A percentile compares a stretch with the other conserved stretches of the same genome.
phyloP scores from a whole-genome alignment of 148 eudicot genomes.

The Cornus florida region DNA sequence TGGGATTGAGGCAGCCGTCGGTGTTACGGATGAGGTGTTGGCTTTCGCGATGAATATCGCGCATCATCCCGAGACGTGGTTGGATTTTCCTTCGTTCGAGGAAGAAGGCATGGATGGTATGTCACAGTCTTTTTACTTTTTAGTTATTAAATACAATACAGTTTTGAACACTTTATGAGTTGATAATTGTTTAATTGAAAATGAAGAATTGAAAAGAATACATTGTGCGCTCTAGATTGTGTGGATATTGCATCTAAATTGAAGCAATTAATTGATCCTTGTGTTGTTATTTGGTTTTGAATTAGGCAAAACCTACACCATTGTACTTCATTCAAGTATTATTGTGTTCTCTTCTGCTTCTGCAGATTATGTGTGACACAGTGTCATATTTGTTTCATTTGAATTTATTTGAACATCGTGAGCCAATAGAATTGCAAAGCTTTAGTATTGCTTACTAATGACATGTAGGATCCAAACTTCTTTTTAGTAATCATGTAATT shows the following conservation, averaged over 20 bases:
- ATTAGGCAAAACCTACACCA: too few species aligned
- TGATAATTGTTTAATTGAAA: not conserved
- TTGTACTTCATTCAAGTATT: not conserved
- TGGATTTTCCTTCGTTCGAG: constrained; percentile 78
- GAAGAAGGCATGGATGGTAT: constrained; percentile 72
- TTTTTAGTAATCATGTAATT: too few species aligned
- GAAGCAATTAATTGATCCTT: too few species aligned
- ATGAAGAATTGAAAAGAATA: too few species aligned
- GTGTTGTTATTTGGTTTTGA: too few species aligned
- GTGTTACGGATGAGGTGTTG: constrained; percentile 85
- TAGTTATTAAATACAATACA: not conserved
- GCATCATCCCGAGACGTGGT: constrained; percentile 96
- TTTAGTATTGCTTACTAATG: not conserved
- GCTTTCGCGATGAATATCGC: constrained; percentile 79
- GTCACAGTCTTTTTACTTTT: not conserved
- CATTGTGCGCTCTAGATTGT: not conserved
- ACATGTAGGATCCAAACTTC: not conserved
- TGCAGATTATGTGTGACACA: not conserved
- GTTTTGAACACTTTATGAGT: not conserved
- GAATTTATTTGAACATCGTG: not conserved
- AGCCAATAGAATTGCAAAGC: not conserved
- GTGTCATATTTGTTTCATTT: not conserved
- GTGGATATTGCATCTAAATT: not conserved
- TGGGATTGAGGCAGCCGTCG: constrained; percentile 40
- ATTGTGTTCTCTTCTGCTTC: too few species aligned